These are phyloP conservation scores for Capsicum rhomboideum DNA, from an alignment of 257 asterid species.

Conservation along the genomic window DNA sequence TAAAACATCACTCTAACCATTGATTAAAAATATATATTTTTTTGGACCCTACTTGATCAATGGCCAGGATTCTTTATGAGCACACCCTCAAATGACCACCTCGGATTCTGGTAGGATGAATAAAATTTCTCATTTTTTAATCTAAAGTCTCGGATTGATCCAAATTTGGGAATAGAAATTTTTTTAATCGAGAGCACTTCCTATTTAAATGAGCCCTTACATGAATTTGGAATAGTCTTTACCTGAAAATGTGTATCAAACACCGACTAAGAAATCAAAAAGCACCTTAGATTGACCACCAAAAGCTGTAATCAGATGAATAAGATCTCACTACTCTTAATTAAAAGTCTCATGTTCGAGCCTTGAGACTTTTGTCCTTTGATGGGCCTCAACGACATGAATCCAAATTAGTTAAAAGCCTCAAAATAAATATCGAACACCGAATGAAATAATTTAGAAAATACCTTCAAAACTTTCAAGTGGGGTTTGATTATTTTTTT, in stretches of 20 bases:
- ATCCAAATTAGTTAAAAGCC: not conserved
- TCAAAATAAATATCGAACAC: not conserved
- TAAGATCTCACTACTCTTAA: not conserved
- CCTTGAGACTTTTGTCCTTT: not conserved
- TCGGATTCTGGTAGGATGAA: not conserved
- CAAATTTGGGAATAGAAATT: not conserved
- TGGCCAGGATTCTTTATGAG: not conserved
- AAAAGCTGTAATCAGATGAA: not conserved
- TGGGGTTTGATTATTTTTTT: no score
- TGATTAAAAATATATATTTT: not conserved
- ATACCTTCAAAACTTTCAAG: not conserved
- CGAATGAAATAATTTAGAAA: not conserved
- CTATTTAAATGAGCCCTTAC: no score
- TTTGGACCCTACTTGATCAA: not conserved
- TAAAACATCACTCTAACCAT: not conserved
- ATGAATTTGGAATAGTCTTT: no score
- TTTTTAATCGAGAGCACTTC: not conserved
- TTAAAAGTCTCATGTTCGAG: accelerated
- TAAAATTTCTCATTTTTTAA: not conserved
- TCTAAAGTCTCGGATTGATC: not conserved
- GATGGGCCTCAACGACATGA: accelerated
- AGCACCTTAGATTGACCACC: not conserved
- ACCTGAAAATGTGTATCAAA: no score
- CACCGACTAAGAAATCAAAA: no score
- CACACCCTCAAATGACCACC: not conserved